These are phyloP conservation scores for Penicillium olsonii DNA, from an alignment of 2,329 filamentous ascomycete species.

Conservation along the genomic window DNA sequence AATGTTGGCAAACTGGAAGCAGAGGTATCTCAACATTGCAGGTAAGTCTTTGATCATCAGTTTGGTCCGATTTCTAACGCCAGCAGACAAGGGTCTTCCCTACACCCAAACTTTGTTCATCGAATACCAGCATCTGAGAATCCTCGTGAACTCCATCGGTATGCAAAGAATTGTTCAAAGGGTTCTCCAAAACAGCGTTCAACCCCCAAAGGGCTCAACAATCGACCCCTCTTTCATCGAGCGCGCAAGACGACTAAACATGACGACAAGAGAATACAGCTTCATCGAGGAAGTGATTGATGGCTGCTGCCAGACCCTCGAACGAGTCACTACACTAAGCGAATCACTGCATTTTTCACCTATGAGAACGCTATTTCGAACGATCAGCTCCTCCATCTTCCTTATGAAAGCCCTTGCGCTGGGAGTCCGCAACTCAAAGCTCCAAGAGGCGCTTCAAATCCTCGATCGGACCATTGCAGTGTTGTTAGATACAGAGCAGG, in stretches of 20 bases:
- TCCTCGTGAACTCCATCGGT: constrained; percentile 42
- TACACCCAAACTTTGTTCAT: constrained; percentile 48
- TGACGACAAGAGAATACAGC: constrained; percentile 40
- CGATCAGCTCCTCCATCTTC: constrained; percentile 53
- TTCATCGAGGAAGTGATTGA: constrained; percentile 54
- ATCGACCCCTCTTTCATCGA: constrained; percentile 14
- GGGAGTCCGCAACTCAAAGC: constrained; percentile 44
- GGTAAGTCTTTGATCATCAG: background rate
- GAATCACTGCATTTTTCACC: constrained; percentile 46
- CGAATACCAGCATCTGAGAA: constrained; percentile 44
- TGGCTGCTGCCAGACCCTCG: constrained; percentile 47
- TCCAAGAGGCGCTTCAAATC: constrained; percentile 44
- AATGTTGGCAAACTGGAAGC: background rate
- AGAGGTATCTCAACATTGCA: background rate
- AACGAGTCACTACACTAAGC: constrained; percentile 44
- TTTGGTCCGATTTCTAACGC: constrained; percentile 2
- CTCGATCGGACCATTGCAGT: constrained; percentile 45
- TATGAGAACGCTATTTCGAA: constrained; percentile 51
- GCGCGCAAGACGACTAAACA: constrained; percentile 8
- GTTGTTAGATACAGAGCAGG: constrained; percentile 42
- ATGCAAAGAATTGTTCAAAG: constrained; percentile 54
- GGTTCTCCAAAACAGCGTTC: constrained; percentile 25
- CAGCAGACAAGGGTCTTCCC: background rate
- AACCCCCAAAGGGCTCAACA: background rate
- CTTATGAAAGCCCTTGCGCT: constrained; percentile 48